These are phyloP conservation scores for Myxozyma udenii DNA, from an alignment of 805 yeast species.

Conservation along the genomic window DNA sequence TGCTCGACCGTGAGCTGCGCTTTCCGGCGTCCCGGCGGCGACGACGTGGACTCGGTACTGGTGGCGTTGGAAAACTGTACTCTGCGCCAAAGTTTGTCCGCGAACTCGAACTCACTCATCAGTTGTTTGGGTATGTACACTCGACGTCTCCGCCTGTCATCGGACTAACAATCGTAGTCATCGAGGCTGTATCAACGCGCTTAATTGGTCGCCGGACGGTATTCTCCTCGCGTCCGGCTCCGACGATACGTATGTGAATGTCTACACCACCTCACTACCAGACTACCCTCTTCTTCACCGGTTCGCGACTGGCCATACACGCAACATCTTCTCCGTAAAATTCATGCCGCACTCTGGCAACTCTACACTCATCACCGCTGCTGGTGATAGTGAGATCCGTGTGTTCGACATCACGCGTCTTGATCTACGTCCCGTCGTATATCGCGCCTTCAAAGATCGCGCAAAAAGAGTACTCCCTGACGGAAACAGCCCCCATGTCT, in stretches of 20 bases:
- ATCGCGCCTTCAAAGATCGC: slow-evolving; percentile 16
- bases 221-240: slow-evolving; percentile 27
- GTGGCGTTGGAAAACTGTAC: slow-evolving; percentile 6
- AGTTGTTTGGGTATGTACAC: slow-evolving; percentile 18
- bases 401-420: slow-evolving; percentile 24
- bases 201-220: slow-evolving; percentile 30
- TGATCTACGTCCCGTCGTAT: background rate
- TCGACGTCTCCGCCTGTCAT: too few species aligned
- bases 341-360: slow-evolving; percentile 28
- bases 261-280: slow-evolving; percentile 22
- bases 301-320: slow-evolving; percentile 27
- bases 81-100: slow-evolving; percentile 13
- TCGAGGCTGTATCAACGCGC: slow-evolving; percentile 27
- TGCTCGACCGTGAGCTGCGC: too few species aligned
- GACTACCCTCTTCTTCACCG: slow-evolving; percentile 19
- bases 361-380: slow-evolving; percentile 16
- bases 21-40: too few species aligned
- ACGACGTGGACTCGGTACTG: too few species aligned
- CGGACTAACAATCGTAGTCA: slow-evolving; percentile 19
- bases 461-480: slow-evolving; percentile 27
- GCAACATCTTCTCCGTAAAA: slow-evolving; percentile 27
- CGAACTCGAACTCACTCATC: slow-evolving; percentile 26
- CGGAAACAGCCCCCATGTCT: slow-evolving; percentile 21
- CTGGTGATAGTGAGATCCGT: slow-evolving; percentile 26
- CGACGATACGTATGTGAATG: slow-evolving; percentile 27